A percentile compares a stretch with the other conserved stretches of the same genome.
Evolutionary conservation across 2,329 filamentous ascomycete genomes (phyloP).

Genomic region (Penicillium polonicum): DNA sequence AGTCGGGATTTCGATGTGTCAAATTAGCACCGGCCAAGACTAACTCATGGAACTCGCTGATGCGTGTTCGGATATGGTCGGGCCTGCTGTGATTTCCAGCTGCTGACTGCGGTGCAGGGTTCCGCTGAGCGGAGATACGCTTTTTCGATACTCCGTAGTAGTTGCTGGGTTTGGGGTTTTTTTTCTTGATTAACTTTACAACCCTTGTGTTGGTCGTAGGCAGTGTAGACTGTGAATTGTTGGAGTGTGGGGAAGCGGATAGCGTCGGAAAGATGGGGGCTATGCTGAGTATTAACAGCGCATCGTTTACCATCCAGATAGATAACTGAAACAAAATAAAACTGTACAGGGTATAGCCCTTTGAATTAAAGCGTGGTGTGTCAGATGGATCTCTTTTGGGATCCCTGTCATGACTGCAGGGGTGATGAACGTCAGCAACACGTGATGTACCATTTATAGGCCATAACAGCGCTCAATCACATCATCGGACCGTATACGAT

Average conservation of each 20-base stretch:
- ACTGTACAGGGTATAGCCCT: background rate
- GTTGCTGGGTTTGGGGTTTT: no score
- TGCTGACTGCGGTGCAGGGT: background rate
- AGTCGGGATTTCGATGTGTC: background rate
- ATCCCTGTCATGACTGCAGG: background rate
- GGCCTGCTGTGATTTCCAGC: background rate
- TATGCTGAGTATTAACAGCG: background rate
- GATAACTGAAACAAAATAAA: background rate
- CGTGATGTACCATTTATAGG: conserved; percentile 1
- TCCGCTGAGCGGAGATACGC: background rate
- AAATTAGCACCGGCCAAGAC: background rate
- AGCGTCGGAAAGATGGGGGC: background rate
- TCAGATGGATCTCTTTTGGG: background rate
- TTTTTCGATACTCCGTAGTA: background rate
- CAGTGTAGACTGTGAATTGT: background rate
- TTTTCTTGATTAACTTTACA: background rate
- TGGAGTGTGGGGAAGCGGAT: background rate
- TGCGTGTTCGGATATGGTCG: background rate
- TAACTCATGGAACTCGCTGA: background rate
- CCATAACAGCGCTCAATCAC: background rate
- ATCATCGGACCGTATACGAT: background rate
- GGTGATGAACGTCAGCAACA: conserved; percentile 6
- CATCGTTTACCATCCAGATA: background rate
- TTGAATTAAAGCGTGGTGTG: background rate
- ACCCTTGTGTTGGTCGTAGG: background rate